These are phyloP conservation scores for Leucocoprinus sp. DNA, from an alignment of 768 basidiomycete genomes.

Conservation along the genomic window DNA sequence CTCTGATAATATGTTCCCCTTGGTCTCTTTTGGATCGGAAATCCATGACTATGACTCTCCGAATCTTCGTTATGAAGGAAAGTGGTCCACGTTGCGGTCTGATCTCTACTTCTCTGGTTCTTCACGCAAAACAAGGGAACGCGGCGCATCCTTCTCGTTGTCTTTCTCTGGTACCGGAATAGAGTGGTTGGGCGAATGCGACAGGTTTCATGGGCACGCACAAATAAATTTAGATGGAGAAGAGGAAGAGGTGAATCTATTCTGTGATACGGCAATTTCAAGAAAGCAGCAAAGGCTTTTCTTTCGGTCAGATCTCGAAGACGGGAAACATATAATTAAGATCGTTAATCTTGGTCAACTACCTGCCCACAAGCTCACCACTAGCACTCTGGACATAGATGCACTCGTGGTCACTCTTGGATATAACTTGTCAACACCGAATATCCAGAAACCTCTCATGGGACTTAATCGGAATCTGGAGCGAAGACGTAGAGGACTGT, in stretches of 20 bases:
- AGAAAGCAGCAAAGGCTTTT: conserved; percentile 56
- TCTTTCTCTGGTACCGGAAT: conserved; percentile 67
- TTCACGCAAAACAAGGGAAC: conserved; percentile 39
- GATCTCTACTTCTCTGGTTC: conserved; percentile 41
- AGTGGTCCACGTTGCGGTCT: conserved; percentile 51
- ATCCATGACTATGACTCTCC: conserved; percentile 64
- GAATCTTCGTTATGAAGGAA: conserved; percentile 52
- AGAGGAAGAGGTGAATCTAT: conserved; percentile 39
- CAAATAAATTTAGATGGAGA: conserved; percentile 52
- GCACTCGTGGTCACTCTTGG: conserved; percentile 60
- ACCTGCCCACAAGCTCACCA: conserved; percentile 20
- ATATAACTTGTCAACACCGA: neutral
- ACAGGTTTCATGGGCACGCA: conserved; percentile 45
- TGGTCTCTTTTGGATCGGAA: conserved; percentile 41
- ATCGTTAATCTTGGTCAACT: conserved; percentile 47
- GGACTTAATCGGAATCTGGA: neutral
- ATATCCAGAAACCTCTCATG: neutral
- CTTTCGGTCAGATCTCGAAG: conserved; percentile 45
- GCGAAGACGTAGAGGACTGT: neutral
- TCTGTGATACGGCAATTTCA: conserved; percentile 22
- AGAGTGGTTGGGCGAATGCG: conserved; percentile 68
- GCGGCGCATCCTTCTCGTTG: conserved; percentile 44
- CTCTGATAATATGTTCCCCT: conserved; percentile 16
- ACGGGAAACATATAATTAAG: conserved; percentile 51
- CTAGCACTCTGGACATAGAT: conserved; percentile 44